Evolutionary conservation across 140 eudicot genomes (phyloP), one percentile per base, ranked within the genome.

Genomic region (Senecio squalidus): DNA sequence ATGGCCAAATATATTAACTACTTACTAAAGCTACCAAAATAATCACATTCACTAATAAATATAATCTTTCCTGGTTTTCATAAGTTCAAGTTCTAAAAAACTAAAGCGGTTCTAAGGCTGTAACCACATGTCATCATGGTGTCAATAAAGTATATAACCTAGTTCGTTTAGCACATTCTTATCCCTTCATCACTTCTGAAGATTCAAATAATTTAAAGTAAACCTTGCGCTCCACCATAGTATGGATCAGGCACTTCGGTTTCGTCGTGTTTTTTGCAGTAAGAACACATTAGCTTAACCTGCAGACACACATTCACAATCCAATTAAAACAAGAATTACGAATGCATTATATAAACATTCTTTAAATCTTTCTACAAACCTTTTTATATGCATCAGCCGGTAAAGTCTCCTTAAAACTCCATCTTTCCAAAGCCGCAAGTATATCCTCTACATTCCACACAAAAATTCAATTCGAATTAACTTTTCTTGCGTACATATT

Each of bases 211-310:
- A n/a, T n/a, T n/a, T n/a, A n/a, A n/a, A n/a, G n/a, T n/a, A 87
- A 92, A 50, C 98, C 96, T 71, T 87, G 86, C 14, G 77, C 62
- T 44, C 98, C 98, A n/a, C 96, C 98, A 75, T 92, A 92, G 53
- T 92, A 92, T 68, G 98, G 98, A 76, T 92, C 98, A 0, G 96
- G 98, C 22, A 92, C 98, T 71, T 92, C 89, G 6, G 84, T 85
- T 80, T 84, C 98, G 47, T 73, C 73, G 48, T 92, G 95, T 76
- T 69, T 92, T 77, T 77, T 87, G 74, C 98, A 92, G 66, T 87
- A 92, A 3, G 95, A 92, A 63, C 96, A 92, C 96, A 92, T 87
- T 61, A 92, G 71, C 64, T 68, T 70, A 45, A 92, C 93, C 98
- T 91, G 80, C 68, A 76, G 43, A 47, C 30, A 58, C 31, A 58